A percentile compares a stretch with the other conserved stretches of the same genome.
Conservation (phyloP, 495 filamentous ascomycete genomes). For the Aspergillus bertholletiae region DNA sequence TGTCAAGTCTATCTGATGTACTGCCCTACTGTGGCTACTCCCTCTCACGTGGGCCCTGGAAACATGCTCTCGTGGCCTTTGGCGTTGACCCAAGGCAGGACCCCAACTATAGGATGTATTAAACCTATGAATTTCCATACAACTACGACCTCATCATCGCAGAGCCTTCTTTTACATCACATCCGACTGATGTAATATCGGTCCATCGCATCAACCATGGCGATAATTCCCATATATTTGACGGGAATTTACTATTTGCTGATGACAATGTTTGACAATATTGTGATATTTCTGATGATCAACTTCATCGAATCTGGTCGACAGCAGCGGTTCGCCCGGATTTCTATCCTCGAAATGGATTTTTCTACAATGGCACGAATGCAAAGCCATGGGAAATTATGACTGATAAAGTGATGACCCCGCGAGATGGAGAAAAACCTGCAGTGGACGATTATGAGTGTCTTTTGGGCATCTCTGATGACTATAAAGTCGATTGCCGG, state of each 20-base stretch:
- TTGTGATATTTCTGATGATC: not conserved
- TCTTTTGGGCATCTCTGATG: not conserved
- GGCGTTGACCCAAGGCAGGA: too few relatives aligned
- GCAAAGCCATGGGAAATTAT: not conserved
- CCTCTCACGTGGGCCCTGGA: too few relatives aligned
- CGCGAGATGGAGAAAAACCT: not conserved
- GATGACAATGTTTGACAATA: constrained; percentile 2
- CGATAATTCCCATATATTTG: constrained; percentile 1
- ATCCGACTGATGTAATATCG: not conserved
- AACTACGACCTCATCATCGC: not conserved
- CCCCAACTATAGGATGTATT: too few relatives aligned
- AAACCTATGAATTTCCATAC: too few relatives aligned
- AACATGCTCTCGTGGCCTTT: too few relatives aligned
- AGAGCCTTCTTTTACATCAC: not conserved
- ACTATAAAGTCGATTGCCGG: not conserved
- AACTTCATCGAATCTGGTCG: not conserved
- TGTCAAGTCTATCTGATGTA: too few relatives aligned
- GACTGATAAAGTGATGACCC: not conserved
- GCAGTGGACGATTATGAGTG: not conserved
- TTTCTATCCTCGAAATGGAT: not conserved
- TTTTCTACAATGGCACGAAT: constrained; percentile 1
- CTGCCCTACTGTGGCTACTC: too few relatives aligned
- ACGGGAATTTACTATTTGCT: not conserved
- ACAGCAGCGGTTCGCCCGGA: not conserved
- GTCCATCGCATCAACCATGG: not conserved